phyloP scores from a whole-genome alignment of 192 early-diverging fungal genomes.

The Backusella luteola region DNA sequence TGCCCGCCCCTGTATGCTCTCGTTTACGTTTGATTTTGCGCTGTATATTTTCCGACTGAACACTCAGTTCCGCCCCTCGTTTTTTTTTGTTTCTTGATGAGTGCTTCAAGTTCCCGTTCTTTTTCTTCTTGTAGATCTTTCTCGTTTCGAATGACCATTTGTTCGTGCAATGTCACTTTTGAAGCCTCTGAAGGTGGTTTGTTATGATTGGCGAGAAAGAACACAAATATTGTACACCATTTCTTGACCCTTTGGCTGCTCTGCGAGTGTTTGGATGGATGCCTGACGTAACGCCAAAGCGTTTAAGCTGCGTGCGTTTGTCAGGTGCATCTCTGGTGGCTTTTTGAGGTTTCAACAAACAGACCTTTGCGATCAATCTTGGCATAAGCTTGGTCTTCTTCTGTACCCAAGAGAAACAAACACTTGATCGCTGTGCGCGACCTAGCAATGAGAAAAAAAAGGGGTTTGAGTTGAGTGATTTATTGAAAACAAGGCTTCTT shows the following conservation, averaged over 20 bases:
- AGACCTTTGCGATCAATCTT: constrained; percentile 51
- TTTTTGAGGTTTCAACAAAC: constrained; percentile 62
- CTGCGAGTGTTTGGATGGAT: too few species aligned
- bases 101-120: constrained; percentile 37
- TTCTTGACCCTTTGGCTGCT: too few species aligned
- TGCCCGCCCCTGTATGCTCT: constrained; percentile 12
- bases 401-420: constrained; percentile 47
- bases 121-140: constrained; percentile 46
- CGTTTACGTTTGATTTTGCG: constrained; percentile 5
- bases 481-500: too few species aligned
- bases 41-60: constrained; percentile 30
- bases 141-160: constrained; percentile 10
- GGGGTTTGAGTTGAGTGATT: too few species aligned
- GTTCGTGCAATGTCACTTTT: constrained; percentile 54
- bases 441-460: constrained; percentile 15
- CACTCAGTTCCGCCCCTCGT: constrained; percentile 35
- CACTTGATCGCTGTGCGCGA: constrained; percentile 42
- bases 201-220: too few species aligned
- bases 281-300: too few species aligned
- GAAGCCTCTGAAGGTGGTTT: constrained; percentile 40
- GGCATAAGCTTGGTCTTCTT: constrained; percentile 40
- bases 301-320: constrained; percentile 25
- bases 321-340: constrained; percentile 54
- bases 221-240: too few species aligned
- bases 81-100: constrained; percentile 37